Evolutionary conservation across 306 rosid genomes (phyloP).

Genomic region (Cucurbita argyrosperma): DNA sequence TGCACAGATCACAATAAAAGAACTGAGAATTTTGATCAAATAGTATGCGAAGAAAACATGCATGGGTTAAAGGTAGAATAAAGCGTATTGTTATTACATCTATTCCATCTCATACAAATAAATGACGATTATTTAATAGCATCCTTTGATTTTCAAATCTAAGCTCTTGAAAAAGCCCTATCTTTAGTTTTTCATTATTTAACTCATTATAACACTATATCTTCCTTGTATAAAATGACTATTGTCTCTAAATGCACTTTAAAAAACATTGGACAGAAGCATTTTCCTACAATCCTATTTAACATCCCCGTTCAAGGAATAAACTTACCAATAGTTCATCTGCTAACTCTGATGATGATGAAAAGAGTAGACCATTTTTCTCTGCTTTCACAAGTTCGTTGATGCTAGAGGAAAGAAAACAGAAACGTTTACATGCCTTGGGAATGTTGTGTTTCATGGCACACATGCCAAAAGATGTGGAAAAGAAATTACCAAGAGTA

Average conservation of each 20-base stretch:
- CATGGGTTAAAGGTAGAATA: neutral
- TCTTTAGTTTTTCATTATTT: neutral
- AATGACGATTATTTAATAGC: neutral
- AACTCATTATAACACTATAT: neutral
- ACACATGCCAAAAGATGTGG: neutral
- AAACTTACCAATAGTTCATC: slow-evolving; percentile 75
- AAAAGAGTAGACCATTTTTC: slow-evolving; percentile 73
- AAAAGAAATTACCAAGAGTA: slow-evolving; percentile 62
- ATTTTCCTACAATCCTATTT: neutral
- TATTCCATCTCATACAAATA: neutral
- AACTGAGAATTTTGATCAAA: too few species aligned
- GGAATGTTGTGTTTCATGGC: neutral
- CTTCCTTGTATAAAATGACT: neutral
- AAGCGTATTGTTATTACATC: neutral
- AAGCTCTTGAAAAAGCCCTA: neutral
- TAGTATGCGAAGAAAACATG: neutral
- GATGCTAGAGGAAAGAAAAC: slow-evolving; percentile 37
- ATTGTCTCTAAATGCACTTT: neutral
- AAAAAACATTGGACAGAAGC: neutral
- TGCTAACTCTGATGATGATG: slow-evolving; percentile 86
- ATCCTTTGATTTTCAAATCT: neutral
- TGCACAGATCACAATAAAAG: slow-evolving; percentile 8
- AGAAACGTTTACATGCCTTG: neutral
- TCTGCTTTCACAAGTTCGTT: slow-evolving; percentile 73
- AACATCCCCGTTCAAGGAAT: neutral